These are phyloP conservation scores for Sporobolomyces pararoseus DNA, from an alignment of 768 basidiomycete species.

Conservation along the genomic window DNA sequence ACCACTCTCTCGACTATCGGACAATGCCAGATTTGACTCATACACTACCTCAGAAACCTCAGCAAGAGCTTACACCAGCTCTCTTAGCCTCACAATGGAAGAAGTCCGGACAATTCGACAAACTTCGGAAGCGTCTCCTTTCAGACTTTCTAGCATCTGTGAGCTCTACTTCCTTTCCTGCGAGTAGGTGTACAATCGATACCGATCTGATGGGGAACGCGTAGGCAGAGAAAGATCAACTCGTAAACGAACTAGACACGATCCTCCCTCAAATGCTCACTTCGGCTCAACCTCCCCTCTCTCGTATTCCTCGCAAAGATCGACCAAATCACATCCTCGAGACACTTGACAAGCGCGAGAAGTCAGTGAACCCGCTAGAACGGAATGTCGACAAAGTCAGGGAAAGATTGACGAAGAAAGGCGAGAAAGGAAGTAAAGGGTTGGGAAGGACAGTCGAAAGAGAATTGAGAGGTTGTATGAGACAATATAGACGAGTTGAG, in stretches of 20 bases:
- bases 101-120: slow-evolving; percentile 28
- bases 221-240: slow-evolving; percentile 18
- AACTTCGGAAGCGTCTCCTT: slow-evolving; percentile 24
- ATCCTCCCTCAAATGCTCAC: slow-evolving; percentile 22
- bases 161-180: neutral
- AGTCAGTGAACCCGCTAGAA: neutral
- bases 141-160: slow-evolving; percentile 26
- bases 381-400: neutral
- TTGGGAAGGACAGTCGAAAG: neutral
- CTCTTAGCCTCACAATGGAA: slow-evolving; percentile 27
- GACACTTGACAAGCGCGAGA: neutral
- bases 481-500: neutral
- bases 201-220: neutral
- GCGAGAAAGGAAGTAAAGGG: neutral
- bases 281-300: neutral
- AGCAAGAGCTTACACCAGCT: slow-evolving; percentile 13
- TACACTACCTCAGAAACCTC: neutral
- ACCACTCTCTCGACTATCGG: too few relatives aligned
- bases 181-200: neutral
- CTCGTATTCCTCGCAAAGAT: slow-evolving; percentile 4
- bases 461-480: slow-evolving; percentile 9
- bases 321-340: slow-evolving; percentile 13
- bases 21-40: neutral
- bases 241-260: slow-evolving; percentile 18
- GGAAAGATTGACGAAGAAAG: neutral